Percentiles rank a stretch among this genome's conserved stretches.
Conservation (phyloP, 768 basidiomycete genomes). For the Boletus reticulatus region DNA sequence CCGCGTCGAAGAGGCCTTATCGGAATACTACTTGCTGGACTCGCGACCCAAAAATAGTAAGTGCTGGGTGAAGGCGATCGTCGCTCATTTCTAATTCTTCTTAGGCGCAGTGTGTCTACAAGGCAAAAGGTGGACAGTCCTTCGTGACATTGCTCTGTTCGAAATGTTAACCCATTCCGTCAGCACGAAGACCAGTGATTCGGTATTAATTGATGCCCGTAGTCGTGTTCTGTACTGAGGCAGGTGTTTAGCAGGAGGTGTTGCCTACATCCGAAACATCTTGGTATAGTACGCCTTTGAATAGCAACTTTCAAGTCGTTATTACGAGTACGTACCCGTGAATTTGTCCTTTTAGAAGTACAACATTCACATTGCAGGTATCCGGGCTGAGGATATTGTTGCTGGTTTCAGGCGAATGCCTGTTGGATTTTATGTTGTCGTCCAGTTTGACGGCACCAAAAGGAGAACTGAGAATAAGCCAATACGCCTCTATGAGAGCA, state of each 20-base stretch:
- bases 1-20: neutral
- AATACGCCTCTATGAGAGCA: neutral
- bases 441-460: neutral
- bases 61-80: neutral
- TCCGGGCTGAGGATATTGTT: constrained; percentile 7
- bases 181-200: neutral
- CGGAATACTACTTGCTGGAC: neutral
- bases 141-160: no score
- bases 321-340: neutral
- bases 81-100: neutral
- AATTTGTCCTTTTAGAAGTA: neutral
- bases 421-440: constrained; percentile 6
- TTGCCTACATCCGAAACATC: neutral
- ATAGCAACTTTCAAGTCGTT: neutral
- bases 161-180: neutral
- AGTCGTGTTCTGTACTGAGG: no score
- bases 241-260: neutral
- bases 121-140: neutral
- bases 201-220: neutral
- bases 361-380: neutral
- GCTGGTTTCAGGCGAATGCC: constrained; percentile 4
- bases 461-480: neutral
- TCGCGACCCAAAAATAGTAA: neutral
- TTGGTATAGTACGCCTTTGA: neutral
- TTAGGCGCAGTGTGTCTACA: neutral